Conservation (phyloP, 148 eudicot genomes). For the Arctostaphylos glauca region DNA sequence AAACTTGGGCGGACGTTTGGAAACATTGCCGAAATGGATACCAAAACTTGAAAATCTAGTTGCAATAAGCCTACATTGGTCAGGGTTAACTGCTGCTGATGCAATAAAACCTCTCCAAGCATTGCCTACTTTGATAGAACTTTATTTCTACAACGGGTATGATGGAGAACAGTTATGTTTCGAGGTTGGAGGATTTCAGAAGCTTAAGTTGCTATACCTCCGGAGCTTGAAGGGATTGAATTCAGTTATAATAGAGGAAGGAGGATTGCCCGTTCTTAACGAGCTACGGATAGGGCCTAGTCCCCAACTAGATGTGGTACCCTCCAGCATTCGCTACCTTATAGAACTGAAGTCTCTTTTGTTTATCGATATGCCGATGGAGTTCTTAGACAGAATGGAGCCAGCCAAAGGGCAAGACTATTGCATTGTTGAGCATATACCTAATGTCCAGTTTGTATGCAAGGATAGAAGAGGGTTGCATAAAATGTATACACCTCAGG, state of each 20-base stretch:
- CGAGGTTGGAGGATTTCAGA: neutral
- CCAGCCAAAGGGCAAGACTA: neutral
- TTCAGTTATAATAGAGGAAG: neutral
- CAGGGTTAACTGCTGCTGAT: neutral
- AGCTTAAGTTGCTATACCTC: neutral
- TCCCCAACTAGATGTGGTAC: neutral
- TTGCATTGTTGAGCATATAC: neutral
- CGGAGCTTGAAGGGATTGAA: neutral
- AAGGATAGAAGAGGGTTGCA: neutral
- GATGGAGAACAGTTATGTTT: neutral
- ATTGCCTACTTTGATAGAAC: neutral
- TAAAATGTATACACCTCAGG: neutral
- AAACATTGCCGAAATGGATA: slow-evolving; percentile 8
- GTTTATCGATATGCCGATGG: neutral
- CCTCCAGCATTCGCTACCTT: neutral
- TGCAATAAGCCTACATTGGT: neutral
- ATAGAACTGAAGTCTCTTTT: neutral
- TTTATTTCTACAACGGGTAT: neutral
- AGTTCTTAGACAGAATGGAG: neutral
- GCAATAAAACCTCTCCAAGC: neutral
- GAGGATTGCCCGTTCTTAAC: neutral
- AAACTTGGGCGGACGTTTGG: neutral
- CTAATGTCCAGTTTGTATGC: neutral
- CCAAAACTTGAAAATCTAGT: neutral
- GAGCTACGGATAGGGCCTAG: neutral